Evolutionary conservation across 2,329 filamentous ascomycete species (phyloP).

Genomic region (Cladophialophora immunda): DNA sequence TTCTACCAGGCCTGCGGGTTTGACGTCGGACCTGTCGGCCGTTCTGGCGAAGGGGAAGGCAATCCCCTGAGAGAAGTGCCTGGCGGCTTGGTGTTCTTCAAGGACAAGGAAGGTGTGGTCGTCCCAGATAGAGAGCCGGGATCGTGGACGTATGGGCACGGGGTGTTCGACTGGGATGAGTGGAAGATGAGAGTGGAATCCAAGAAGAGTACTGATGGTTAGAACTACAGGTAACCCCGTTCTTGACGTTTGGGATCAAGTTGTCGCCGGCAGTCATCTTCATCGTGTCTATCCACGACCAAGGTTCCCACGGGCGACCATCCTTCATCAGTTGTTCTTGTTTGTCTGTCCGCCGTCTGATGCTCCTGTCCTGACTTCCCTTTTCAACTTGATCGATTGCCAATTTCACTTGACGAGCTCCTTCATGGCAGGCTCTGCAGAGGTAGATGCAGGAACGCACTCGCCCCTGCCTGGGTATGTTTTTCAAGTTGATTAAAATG

Average conservation of each 20-base stretch:
- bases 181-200: conserved; percentile 21
- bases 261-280: too few relatives aligned
- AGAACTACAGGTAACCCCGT: background rate
- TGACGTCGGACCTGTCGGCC: conserved; percentile 38
- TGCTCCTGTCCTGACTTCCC: background rate
- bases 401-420: background rate
- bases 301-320: background rate
- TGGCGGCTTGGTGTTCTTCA: conserved; percentile 37
- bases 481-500: background rate
- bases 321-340: background rate
- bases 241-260: background rate
- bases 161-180: conserved; percentile 35
- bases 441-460: background rate
- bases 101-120: conserved; percentile 32
- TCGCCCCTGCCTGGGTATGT: background rate
- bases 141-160: conserved; percentile 30
- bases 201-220: conserved; percentile 1
- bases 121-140: conserved; percentile 26
- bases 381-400: background rate
- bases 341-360: background rate
- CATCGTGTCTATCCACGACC: background rate
- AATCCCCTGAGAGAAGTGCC: conserved; percentile 36
- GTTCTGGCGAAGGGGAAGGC: conserved; percentile 35
- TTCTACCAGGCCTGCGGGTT: conserved; percentile 53
- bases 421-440: background rate